These are phyloP conservation scores for Russula vinacea DNA, from an alignment of 768 basidiomycete species.

Conservation along the genomic window DNA sequence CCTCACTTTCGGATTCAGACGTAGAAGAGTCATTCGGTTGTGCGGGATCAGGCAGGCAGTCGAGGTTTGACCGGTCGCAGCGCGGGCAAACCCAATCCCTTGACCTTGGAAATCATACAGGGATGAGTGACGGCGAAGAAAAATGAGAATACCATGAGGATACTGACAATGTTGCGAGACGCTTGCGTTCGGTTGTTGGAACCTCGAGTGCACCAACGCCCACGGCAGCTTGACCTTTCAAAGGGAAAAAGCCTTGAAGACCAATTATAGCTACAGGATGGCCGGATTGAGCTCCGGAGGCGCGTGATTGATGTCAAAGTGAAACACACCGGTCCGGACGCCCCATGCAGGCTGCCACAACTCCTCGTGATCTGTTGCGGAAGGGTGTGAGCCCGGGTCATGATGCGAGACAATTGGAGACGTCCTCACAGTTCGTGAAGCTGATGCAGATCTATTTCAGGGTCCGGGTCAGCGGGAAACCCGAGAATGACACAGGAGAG, in stretches of 20 bases:
- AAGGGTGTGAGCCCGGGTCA: conserved; percentile 25
- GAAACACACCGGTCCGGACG: conserved; percentile 75
- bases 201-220: conserved; percentile 88
- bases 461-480: background rate
- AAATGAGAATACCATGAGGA: background rate
- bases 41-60: conserved; percentile 66
- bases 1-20: background rate
- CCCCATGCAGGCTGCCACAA: conserved; percentile 99
- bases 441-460: conserved; percentile 80
- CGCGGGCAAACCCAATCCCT: conserved; percentile 77
- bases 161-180: conserved; percentile 71
- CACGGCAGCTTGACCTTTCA: conserved; percentile 82
- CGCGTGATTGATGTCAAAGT: background rate
- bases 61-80: conserved; percentile 64
- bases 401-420: conserved; percentile 17
- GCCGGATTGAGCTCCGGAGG: background rate
- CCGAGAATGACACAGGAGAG: background rate
- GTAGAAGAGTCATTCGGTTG: background rate
- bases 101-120: conserved; percentile 48
- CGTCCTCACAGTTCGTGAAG: conserved; percentile 76
- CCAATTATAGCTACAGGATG: conserved; percentile 68
- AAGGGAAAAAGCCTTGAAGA: conserved; percentile 83
- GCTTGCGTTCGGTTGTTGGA: conserved; percentile 68
- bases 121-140: background rate
- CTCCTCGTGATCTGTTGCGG: conserved; percentile 81